Base-by-base conservation (phyloP, 129 eudicot species). In the Flaveria brownii region DNA sequence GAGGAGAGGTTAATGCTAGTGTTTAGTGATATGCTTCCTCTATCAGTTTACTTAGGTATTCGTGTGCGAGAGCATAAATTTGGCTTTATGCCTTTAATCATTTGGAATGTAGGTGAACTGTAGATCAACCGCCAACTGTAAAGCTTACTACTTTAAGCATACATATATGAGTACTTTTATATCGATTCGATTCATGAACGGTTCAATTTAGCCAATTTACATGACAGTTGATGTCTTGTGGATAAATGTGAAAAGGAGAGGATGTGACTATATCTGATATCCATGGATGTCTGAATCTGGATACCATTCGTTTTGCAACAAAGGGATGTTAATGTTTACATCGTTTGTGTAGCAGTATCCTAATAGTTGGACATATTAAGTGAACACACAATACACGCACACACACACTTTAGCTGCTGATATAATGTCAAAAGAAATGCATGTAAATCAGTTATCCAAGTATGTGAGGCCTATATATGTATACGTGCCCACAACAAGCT, bases 1-100 rank as follows among this genome's bases (percentile, higher is more conserved):
- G 2, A 18, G 50, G 50, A 13, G 50, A 66, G 28, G 51, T 39
- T 49, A 28, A 45, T 8, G 71, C 4, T 22, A 50, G 18, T 50
- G 17, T 9, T 45, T 51, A 70, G 60, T 47, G 47, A 28, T 14
- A 70, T 46, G 41, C 41, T 69, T 45, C 6, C 59, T 69, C 56
- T n/a, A 33, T 69, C 73, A 46, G 43, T 70, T 70, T 25, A 47
- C 20, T 51, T 51, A 3, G 7, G 13, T 51, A 51, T 0, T 51
- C 1, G 13, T 6, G 60, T 54, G 57, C 57, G 47, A 69, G 73
- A 68, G 23, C 41, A 46, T 69, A 22, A 47, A 69, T 69, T 14
- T 46, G 16, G 41, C 56, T 45, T 43, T 20, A 47, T 46, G 26
- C 22, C 56, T 45, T 43, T 20, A 25, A 45, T 45, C 73, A 69